Conservation (phyloP, 2,329 filamentous ascomycete genomes). For the Mycosphaerelloides madeirae region DNA sequence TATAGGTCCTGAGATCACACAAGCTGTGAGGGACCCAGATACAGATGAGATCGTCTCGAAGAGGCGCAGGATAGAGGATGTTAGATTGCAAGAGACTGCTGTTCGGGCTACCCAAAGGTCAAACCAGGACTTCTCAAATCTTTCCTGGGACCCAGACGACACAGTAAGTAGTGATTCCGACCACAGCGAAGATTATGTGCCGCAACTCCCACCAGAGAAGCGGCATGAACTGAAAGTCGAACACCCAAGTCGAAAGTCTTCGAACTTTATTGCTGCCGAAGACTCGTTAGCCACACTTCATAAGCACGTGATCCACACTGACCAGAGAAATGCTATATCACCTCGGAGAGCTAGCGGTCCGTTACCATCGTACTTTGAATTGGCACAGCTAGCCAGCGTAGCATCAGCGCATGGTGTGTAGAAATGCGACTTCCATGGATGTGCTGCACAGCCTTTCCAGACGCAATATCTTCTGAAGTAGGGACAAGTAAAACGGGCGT, state of each 20-base stretch:
- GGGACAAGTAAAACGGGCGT: too few relatives aligned
- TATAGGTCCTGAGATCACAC: background rate
- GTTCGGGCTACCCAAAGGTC: slow-evolving; percentile 11
- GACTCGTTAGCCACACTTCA: slow-evolving; percentile 20
- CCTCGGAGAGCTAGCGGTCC: slow-evolving; percentile 18
- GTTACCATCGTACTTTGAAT: slow-evolving; percentile 31
- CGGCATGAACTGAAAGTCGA: slow-evolving; percentile 3
- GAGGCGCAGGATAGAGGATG: background rate
- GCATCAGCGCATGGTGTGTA: slow-evolving; percentile 51
- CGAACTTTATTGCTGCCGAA: slow-evolving; percentile 2
- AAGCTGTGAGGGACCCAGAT: background rate
- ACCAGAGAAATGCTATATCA: slow-evolving; percentile 18
- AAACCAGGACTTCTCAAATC: slow-evolving; percentile 18
- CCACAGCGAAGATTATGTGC: slow-evolving; percentile 12
- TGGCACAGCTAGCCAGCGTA: slow-evolving; percentile 21
- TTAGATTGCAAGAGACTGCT: slow-evolving; percentile 11
- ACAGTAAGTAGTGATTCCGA: too few relatives aligned
- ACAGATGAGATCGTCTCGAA: background rate
- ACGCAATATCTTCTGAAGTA: slow-evolving; percentile 74
- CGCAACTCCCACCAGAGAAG: slow-evolving; percentile 13
- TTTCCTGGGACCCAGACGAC: too few relatives aligned
- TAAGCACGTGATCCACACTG: slow-evolving; percentile 18
- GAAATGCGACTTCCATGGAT: slow-evolving; percentile 59
- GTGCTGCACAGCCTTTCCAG: slow-evolving; percentile 68
- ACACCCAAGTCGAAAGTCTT: slow-evolving; percentile 3